Percentiles rank a stretch among this genome's conserved stretches.
Evolutionary conservation across 805 yeast genomes (phyloP).

Genomic region (Hanseniaspora valbyensis): DNA sequence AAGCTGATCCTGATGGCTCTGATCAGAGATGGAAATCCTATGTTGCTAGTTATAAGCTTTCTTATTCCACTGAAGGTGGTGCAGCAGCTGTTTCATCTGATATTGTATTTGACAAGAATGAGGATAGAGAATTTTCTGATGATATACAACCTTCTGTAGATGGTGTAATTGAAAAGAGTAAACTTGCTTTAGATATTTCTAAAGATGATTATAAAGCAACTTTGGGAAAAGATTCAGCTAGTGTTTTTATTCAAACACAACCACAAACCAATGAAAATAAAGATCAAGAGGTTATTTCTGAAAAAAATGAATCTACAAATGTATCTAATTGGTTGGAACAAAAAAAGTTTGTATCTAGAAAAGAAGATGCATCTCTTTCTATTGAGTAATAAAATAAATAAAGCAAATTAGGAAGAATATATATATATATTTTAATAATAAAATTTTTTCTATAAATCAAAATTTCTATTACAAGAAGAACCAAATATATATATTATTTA

Average conservation of each 20-base stretch:
- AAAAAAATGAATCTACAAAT: slow-evolving; percentile 15
- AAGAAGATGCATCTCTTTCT: not conserved
- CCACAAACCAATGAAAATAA: slow-evolving; percentile 6
- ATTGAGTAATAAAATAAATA: not conserved
- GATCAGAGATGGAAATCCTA: slow-evolving; percentile 90
- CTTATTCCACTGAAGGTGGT: slow-evolving; percentile 95
- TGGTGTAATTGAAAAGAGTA: slow-evolving; percentile 34
- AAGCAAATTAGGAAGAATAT: not conserved
- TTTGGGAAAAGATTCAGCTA: slow-evolving; percentile 18
- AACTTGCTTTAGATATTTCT: slow-evolving; percentile 22
- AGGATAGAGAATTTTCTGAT: slow-evolving; percentile 32
- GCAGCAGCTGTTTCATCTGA: slow-evolving; percentile 37
- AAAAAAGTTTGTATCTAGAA: not conserved
- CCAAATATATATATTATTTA: too few relatives aligned
- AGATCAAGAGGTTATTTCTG: slow-evolving; percentile 3
- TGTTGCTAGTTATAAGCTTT: slow-evolving; percentile 81
- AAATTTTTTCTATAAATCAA: too few relatives aligned
- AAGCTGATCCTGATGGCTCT: slow-evolving; percentile 39
- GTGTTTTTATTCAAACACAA: slow-evolving; percentile 17
- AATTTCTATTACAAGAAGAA: too few relatives aligned
- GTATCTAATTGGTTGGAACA: not conserved
- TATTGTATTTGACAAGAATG: slow-evolving; percentile 41
- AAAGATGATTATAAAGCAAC: slow-evolving; percentile 17
- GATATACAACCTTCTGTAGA: slow-evolving; percentile 32
- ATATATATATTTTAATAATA: too few relatives aligned